Percentiles rank a stretch among this genome's conserved stretches.
phyloP scores from a whole-genome alignment of 208 protist genomes.

The Strigomonas galati region DNA sequence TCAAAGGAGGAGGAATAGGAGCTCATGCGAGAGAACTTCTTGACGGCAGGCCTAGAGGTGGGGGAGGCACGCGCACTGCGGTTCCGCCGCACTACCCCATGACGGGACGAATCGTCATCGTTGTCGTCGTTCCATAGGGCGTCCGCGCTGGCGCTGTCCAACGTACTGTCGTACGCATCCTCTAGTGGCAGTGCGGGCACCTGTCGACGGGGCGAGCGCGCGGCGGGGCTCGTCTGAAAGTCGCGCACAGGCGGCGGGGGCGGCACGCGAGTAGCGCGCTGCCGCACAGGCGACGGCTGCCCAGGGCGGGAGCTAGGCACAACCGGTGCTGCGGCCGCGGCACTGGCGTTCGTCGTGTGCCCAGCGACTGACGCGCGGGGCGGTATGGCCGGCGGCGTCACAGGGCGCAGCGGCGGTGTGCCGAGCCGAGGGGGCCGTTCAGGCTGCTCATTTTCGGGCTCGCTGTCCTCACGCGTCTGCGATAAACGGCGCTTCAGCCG shows the following conservation, averaged over 20 bases:
- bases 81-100: background rate
- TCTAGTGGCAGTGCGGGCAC: background rate
- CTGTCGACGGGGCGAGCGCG: background rate
- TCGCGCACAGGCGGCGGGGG: too few relatives aligned
- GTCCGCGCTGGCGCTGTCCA: constrained; percentile 10
- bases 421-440: background rate
- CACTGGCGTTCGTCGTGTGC: too few relatives aligned
- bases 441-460: background rate
- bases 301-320: too few relatives aligned
- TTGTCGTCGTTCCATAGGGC: background rate
- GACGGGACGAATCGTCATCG: background rate
- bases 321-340: background rate
- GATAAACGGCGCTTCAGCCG: constrained; percentile 32
- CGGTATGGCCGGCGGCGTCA: background rate
- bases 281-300: too few relatives aligned
- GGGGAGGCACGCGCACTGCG: background rate
- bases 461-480: constrained; percentile 24
- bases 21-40: constrained; percentile 4
- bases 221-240: background rate
- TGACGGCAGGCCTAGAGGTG: background rate
- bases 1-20: constrained; percentile 9
- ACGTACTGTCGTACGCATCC: constrained; percentile 1
- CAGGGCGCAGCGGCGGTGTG: background rate
- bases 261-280: too few relatives aligned
- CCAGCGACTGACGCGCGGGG: background rate